These are phyloP conservation scores for Pichia sp. DNA, from an alignment of 1,139 yeast species.

Conservation along the genomic window DNA sequence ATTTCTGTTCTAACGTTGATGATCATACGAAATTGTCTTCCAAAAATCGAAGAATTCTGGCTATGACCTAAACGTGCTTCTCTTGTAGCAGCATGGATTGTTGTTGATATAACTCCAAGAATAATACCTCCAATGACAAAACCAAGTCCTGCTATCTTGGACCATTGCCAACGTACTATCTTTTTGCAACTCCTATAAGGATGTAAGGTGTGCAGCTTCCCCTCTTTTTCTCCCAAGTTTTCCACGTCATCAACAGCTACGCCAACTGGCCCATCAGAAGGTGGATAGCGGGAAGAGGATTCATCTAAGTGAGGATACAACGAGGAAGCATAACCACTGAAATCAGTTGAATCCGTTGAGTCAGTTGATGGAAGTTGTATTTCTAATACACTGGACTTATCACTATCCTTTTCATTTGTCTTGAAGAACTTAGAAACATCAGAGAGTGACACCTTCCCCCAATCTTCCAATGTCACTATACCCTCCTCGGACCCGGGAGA, in stretches of 20 bases:
- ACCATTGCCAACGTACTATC: constrained; percentile 2
- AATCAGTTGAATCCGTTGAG: background rate
- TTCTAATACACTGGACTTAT: background rate
- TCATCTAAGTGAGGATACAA: background rate
- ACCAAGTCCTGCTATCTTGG: constrained; percentile 1
- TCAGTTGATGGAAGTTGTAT: background rate
- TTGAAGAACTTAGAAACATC: constrained; percentile 6
- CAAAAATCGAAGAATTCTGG: constrained; percentile 1
- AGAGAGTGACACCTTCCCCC: background rate
- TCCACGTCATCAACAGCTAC: background rate
- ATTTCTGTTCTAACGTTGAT: constrained; percentile 39
- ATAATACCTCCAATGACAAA: constrained; percentile 2
- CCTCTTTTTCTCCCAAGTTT: background rate
- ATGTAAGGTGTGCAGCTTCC: background rate
- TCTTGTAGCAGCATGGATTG: constrained; percentile 1
- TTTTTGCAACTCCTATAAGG: background rate
- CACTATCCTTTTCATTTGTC: background rate
- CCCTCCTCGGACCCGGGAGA: background rate
- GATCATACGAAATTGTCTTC: constrained; percentile 1
- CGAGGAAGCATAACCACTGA: background rate
- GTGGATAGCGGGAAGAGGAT: background rate
- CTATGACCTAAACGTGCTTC: background rate
- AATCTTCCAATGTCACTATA: background rate
- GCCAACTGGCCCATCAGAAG: too few species aligned
- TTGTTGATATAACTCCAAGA: constrained; percentile 2